phyloP scores from a whole-genome alignment of 257 asterid genomes.

The Gentiana dahurica region DNA sequence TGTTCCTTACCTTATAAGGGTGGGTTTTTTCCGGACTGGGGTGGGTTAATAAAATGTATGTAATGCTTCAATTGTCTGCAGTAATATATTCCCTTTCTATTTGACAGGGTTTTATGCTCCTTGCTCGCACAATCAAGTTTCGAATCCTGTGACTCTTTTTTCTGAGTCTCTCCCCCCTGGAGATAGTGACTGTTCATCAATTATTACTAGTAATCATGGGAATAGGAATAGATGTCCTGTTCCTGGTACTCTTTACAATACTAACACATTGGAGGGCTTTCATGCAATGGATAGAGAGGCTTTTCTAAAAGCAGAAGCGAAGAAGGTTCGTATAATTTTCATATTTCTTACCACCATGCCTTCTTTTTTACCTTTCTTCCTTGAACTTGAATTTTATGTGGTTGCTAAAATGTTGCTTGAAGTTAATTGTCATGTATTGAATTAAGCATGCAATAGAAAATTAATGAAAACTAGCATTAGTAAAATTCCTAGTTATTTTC shows the following conservation, averaged over 20 bases:
- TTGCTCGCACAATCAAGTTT: conserved; percentile 57
- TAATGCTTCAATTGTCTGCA: neutral
- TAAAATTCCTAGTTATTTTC: neutral
- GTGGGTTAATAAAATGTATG: neutral
- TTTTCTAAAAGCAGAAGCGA: conserved; percentile 55
- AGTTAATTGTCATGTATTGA: too few relatives aligned
- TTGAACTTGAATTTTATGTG: neutral
- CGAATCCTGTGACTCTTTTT: conserved; percentile 70
- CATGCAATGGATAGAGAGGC: conserved; percentile 62
- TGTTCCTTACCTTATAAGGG: too few relatives aligned
- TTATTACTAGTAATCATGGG: conserved; percentile 32
- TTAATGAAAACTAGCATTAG: too few relatives aligned
- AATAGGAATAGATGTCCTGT: conserved; percentile 85
- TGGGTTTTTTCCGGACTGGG: too few relatives aligned
- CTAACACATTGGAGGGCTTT: conserved; percentile 81
- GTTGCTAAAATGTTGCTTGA: neutral
- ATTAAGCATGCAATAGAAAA: too few relatives aligned
- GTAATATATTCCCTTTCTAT: neutral
- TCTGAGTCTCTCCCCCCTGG: conserved; percentile 73
- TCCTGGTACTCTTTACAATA: conserved; percentile 75
- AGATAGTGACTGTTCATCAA: conserved; percentile 28
- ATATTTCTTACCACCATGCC: neutral
- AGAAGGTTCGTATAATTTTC: conserved; percentile 35
- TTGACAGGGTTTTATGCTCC: conserved; percentile 85
- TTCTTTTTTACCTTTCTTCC: too few relatives aligned